These are phyloP conservation scores for Neonectria punicea DNA, from an alignment of 2,329 filamentous ascomycete species.

Conservation along the genomic window DNA sequence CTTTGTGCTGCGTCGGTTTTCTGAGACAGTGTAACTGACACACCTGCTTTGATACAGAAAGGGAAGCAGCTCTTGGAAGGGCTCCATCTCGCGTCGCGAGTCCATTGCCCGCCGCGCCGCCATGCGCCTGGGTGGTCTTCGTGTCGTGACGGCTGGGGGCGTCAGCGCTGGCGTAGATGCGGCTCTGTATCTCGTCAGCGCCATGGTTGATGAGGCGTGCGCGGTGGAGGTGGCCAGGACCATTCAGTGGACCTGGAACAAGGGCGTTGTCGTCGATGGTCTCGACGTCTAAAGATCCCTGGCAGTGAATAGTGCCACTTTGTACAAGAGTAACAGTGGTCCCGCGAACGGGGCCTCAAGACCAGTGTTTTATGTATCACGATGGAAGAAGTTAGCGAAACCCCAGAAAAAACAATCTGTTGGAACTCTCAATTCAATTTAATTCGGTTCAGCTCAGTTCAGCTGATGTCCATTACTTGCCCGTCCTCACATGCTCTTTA, in stretches of 20 bases:
- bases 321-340: conserved; percentile 41
- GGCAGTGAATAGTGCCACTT: conserved; percentile 41
- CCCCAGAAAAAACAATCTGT: conserved; percentile 44
- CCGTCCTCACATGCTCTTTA: not conserved
- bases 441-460: conserved; percentile 19
- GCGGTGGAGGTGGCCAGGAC: conserved; percentile 79
- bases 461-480: conserved; percentile 11
- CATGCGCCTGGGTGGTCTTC: conserved; percentile 74
- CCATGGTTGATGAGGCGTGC: conserved; percentile 80
- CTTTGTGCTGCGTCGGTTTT: conserved; percentile 37
- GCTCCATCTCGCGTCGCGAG: conserved; percentile 79
- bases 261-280: conserved; percentile 85
- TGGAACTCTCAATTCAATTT: conserved; percentile 44
- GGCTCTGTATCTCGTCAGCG: conserved; percentile 84
- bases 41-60: conserved; percentile 62
- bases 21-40: conserved; percentile 39
- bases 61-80: conserved; percentile 84
- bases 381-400: conserved; percentile 39
- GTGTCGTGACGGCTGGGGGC: conserved; percentile 84
- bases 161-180: conserved; percentile 85
- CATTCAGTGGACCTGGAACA: conserved; percentile 87
- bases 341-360: conserved; percentile 36
- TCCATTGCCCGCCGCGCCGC: conserved; percentile 81
- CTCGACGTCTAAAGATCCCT: conserved; percentile 75
- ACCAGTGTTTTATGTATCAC: conserved; percentile 44